phyloP scores from a whole-genome alignment of 768 basidiomycete species.

The Agrocybe pediades region DNA sequence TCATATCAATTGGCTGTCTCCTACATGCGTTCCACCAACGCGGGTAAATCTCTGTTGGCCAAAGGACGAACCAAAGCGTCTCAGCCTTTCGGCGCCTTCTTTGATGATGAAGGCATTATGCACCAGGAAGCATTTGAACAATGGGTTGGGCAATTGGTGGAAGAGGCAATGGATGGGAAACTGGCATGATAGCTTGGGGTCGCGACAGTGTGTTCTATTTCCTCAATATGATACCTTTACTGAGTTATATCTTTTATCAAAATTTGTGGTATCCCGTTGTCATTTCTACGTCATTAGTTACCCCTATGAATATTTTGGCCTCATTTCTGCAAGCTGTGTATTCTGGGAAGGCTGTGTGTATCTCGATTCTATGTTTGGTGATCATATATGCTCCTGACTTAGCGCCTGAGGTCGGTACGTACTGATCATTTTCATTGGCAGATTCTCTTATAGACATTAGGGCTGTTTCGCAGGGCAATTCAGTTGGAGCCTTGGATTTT shows the following conservation, averaged over 20 bases:
- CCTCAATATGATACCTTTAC: neutral
- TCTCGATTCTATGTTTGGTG: no score
- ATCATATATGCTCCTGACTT: no score
- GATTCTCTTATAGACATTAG: no score
- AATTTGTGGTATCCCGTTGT: neutral
- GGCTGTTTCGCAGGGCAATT: no score
- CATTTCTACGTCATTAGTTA: neutral
- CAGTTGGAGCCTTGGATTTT: no score
- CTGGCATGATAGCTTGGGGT: constrained; percentile 32
- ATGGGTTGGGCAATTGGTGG: constrained; percentile 79
- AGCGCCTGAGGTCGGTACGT: no score
- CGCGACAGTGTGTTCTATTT: neutral
- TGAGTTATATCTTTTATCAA: neutral
- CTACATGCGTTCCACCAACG: constrained; percentile 79
- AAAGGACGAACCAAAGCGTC: constrained; percentile 62
- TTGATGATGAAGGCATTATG: constrained; percentile 80
- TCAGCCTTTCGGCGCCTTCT: constrained; percentile 70
- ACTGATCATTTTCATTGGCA: no score
- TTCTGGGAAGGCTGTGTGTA: no score
- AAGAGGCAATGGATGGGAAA: constrained; percentile 73
- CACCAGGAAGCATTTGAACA: constrained; percentile 73
- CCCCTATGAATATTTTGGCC: neutral
- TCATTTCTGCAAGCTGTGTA: no score
- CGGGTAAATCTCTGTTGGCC: constrained; percentile 83
- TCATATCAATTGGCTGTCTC: constrained; percentile 66